These are phyloP conservation scores for Annulohypoxylon maeteangense DNA, from an alignment of 495 filamentous ascomycete genomes.

Conservation along the genomic window DNA sequence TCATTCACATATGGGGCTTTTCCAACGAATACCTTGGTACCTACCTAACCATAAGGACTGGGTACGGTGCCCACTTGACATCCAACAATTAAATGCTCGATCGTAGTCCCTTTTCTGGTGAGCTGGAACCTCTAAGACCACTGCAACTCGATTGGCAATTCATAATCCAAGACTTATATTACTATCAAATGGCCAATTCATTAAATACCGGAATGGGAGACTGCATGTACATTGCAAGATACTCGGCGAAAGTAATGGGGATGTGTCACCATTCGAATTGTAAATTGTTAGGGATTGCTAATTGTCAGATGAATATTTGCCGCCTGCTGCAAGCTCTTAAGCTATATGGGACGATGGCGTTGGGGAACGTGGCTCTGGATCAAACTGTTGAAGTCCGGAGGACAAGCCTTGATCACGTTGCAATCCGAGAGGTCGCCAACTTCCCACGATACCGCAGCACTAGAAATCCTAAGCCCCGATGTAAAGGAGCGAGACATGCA, in stretches of 20 bases:
- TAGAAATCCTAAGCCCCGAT: constrained; percentile 22
- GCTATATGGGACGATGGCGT: background rate
- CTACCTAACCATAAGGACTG: too few relatives aligned
- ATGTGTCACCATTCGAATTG: background rate
- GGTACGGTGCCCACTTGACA: too few relatives aligned
- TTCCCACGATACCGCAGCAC: background rate
- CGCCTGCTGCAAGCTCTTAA: constrained; percentile 4
- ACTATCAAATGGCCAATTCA: too few relatives aligned
- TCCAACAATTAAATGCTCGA: too few relatives aligned
- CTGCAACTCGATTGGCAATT: too few relatives aligned
- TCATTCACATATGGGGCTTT: too few relatives aligned
- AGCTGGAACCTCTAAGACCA: too few relatives aligned
- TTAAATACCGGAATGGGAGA: constrained; percentile 4
- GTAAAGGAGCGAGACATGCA: constrained; percentile 12
- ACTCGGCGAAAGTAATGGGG: constrained; percentile 1
- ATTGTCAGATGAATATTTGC: background rate
- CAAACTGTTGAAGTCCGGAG: constrained; percentile 25
- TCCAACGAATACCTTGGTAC: too few relatives aligned
- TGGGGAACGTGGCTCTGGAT: constrained; percentile 13
- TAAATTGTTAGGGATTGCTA: background rate
- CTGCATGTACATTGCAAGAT: constrained; percentile 25
- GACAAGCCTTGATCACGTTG: constrained; percentile 13
- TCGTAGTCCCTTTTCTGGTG: too few relatives aligned
- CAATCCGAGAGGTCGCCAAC: constrained; percentile 35
- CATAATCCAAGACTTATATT: background rate